Evolutionary conservation across 2,329 filamentous ascomycete genomes (phyloP).

Genomic region (Cladosporium sp.): DNA sequence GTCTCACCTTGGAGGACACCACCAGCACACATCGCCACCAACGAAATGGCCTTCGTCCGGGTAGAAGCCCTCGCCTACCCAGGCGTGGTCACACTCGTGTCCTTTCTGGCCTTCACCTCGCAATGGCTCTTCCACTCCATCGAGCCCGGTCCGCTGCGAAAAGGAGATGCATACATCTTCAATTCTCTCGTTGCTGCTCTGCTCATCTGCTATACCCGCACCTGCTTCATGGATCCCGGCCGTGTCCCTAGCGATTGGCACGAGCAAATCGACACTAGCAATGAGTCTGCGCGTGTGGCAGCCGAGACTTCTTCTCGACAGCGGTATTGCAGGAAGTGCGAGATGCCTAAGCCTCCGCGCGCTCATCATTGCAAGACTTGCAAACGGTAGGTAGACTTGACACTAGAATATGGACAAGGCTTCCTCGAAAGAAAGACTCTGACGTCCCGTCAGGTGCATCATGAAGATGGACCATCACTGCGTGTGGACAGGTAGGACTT

Average conservation of each 20-base stretch:
- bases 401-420: not conserved
- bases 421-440: not conserved
- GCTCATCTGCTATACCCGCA: conserved; percentile 64
- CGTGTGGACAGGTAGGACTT: conserved; percentile 61
- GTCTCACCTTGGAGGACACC: too few relatives aligned
- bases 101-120: conserved; percentile 66
- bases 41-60: not conserved
- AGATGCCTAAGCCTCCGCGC: conserved; percentile 67
- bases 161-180: conserved; percentile 56
- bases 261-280: conserved; percentile 21
- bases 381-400: conserved; percentile 46
- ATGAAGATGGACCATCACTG: conserved; percentile 85
- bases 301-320: conserved; percentile 28
- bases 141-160: conserved; percentile 55
- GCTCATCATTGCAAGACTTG: conserved; percentile 80
- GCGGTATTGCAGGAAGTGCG: conserved; percentile 72
- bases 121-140: conserved; percentile 62
- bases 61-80: conserved; percentile 36
- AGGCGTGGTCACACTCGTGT: conserved; percentile 59
- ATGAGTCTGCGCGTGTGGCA: conserved; percentile 18
- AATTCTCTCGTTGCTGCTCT: conserved; percentile 61
- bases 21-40: not conserved
- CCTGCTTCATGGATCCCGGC: conserved; percentile 57
- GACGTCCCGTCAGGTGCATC: conserved; percentile 42
- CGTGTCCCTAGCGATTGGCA: conserved; percentile 45